Conservation (phyloP, 176 grass and related monocot species). For the Aegilops sharonensis region DNA sequence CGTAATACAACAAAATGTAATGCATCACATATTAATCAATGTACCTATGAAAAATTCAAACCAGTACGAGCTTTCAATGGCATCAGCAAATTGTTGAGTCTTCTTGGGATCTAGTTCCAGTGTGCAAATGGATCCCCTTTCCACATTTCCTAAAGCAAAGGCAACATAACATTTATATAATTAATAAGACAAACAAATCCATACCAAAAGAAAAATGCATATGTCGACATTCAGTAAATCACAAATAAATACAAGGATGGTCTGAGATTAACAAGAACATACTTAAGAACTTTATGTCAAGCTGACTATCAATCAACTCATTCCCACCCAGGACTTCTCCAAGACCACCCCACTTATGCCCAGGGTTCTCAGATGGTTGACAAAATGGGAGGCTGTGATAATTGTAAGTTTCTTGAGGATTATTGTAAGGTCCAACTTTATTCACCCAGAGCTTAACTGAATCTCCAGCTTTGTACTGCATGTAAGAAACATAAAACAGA, state of each 20-base stretch:
- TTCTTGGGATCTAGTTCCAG: conserved; percentile 76
- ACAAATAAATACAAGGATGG: conserved; percentile 26
- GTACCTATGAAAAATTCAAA: conserved; percentile 98
- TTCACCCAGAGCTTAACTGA: conserved; percentile 94
- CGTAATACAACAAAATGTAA: conserved; percentile 6
- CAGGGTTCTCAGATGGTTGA: conserved; percentile 64
- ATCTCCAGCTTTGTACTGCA: conserved; percentile 81
- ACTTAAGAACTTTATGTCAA: conserved; percentile 91
- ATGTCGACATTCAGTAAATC: not conserved
- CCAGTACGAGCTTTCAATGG: conserved; percentile 90
- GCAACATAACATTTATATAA: conserved; percentile 29
- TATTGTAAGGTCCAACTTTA: conserved; percentile 98
- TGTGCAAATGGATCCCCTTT: conserved; percentile 68
- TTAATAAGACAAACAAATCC: conserved; percentile 1
- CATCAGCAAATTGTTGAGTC: conserved; percentile 83
- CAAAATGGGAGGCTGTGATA: conserved; percentile 98
- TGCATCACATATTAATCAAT: conserved; percentile 26
- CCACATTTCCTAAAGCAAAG: conserved; percentile 57
- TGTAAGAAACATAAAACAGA: conserved; percentile 22
- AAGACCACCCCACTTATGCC: conserved; percentile 95
- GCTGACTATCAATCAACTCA: conserved; percentile 93
- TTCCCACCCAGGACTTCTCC: conserved; percentile 97
- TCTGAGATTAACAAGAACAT: conserved; percentile 35
- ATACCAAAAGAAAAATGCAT: not conserved
- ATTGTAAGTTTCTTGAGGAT: conserved; percentile 99